Percentiles rank a stretch among this genome's conserved stretches.
Evolutionary conservation across 306 rosid species (phyloP).

Genomic region (Vicia villosa): DNA sequence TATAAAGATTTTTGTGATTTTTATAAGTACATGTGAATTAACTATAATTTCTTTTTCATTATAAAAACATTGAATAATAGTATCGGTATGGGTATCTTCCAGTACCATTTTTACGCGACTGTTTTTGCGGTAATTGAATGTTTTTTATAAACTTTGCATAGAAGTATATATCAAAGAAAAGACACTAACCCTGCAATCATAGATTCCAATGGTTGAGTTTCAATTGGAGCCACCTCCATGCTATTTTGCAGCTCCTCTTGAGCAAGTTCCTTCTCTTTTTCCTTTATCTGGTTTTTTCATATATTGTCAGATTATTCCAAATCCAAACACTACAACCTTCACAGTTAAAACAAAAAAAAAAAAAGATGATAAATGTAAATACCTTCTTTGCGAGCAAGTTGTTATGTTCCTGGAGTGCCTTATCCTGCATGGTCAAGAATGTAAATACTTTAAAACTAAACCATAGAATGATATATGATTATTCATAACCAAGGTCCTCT

Average conservation of each 20-base stretch:
- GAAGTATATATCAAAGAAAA: neutral
- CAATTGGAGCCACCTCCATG: conserved; percentile 24
- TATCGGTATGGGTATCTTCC: too few species aligned
- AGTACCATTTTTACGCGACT: too few species aligned
- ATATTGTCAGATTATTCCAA: conserved; percentile 3
- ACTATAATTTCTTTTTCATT: too few species aligned
- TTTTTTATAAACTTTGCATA: too few species aligned
- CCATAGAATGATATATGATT: neutral
- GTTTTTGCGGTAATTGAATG: too few species aligned
- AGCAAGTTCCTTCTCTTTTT: conserved; percentile 57
- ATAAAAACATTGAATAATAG: too few species aligned
- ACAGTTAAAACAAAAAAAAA: neutral
- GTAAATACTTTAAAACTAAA: neutral
- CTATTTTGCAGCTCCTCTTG: conserved; percentile 45
- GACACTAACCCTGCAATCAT: conserved; percentile 48
- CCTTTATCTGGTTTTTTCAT: conserved; percentile 54
- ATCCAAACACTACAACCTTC: neutral
- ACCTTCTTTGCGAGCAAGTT: conserved; percentile 68
- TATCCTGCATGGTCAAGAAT: conserved; percentile 53
- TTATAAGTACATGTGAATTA: too few species aligned
- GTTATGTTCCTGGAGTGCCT: conserved; percentile 74
- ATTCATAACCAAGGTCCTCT: too few species aligned
- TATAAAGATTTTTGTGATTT: too few species aligned
- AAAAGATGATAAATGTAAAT: neutral
- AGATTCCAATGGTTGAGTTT: conserved; percentile 49